A percentile compares a stretch with the other conserved stretches of the same genome.
phyloP scores from a whole-genome alignment of 345 rosid species.

The Rhizophora mangle region DNA sequence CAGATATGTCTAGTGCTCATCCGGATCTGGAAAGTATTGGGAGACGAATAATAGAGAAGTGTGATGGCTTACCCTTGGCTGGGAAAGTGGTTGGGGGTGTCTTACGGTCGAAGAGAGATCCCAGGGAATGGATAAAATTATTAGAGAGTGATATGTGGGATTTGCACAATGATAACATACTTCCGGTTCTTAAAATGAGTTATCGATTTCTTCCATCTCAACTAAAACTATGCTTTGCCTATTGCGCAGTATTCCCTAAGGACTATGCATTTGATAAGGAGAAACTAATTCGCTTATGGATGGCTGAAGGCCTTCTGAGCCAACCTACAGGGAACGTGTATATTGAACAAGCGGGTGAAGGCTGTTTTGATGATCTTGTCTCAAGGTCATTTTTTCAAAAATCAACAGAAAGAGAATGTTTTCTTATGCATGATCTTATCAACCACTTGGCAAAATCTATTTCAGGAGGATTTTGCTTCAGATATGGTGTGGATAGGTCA shows the following conservation, averaged over 20 bases:
- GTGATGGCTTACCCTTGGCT: conserved; percentile 7
- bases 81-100: not conserved
- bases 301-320: conserved; percentile 17
- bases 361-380: conserved; percentile 12
- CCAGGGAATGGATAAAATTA: not conserved
- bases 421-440: conserved; percentile 18
- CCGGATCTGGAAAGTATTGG: not conserved
- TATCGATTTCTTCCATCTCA: conserved; percentile 3
- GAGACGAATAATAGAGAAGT: not conserved
- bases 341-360: conserved; percentile 16
- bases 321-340: not conserved
- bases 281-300: conserved; percentile 8
- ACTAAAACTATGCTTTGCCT: not conserved
- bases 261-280: not conserved
- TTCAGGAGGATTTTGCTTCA: conserved; percentile 12
- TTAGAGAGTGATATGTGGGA: not conserved
- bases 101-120: not conserved
- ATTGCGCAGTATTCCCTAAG: not conserved
- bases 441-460: conserved; percentile 15
- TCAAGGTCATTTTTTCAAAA: conserved; percentile 13
- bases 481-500: not conserved
- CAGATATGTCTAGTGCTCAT: not conserved
- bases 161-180: not conserved
- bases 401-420: not conserved
- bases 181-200: not conserved